Conservation (phyloP, 2,329 filamentous ascomycete genomes). For the Graphilbum ipis-grandicollis region DNA sequence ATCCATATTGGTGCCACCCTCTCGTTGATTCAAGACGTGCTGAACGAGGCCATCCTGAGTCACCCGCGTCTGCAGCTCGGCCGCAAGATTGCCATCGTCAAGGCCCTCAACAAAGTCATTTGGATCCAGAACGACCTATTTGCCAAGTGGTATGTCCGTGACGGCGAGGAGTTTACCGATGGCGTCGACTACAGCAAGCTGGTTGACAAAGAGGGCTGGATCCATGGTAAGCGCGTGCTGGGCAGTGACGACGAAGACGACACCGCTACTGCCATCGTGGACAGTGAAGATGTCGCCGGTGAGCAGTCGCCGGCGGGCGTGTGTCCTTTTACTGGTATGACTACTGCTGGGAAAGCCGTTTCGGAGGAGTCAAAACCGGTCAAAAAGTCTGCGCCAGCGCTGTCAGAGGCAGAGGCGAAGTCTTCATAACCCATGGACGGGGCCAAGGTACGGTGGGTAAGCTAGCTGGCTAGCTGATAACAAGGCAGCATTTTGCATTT, state of each 20-base stretch:
- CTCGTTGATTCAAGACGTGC: slow-evolving; percentile 60
- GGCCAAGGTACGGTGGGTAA: no score
- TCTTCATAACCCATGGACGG: no score
- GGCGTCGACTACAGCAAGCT: slow-evolving; percentile 26
- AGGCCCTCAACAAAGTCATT: slow-evolving; percentile 63
- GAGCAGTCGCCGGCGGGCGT: slow-evolving; percentile 6
- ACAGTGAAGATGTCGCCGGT: background rate
- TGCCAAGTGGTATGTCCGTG: slow-evolving; percentile 62
- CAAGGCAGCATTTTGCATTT: no score
- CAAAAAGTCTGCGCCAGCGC: no score
- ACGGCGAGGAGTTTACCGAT: slow-evolving; percentile 42
- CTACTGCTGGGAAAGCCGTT: slow-evolving; percentile 1
- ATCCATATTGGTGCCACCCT: slow-evolving; percentile 59
- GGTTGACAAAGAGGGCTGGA: slow-evolving; percentile 41
- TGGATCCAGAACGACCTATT: slow-evolving; percentile 83
- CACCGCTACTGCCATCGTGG: background rate
- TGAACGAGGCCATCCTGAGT: slow-evolving; percentile 59
- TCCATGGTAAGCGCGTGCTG: slow-evolving; percentile 45
- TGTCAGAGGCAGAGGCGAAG: background rate
- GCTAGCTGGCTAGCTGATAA: no score
- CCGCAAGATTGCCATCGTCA: slow-evolving; percentile 56
- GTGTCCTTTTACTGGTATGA: slow-evolving; percentile 13
- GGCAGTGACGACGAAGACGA: slow-evolving; percentile 15
- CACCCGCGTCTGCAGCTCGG: slow-evolving; percentile 48
- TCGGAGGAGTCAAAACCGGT: no score